Base-by-base conservation (phyloP, 1,139 yeast species). In the Ogataea hybrid region DNA sequence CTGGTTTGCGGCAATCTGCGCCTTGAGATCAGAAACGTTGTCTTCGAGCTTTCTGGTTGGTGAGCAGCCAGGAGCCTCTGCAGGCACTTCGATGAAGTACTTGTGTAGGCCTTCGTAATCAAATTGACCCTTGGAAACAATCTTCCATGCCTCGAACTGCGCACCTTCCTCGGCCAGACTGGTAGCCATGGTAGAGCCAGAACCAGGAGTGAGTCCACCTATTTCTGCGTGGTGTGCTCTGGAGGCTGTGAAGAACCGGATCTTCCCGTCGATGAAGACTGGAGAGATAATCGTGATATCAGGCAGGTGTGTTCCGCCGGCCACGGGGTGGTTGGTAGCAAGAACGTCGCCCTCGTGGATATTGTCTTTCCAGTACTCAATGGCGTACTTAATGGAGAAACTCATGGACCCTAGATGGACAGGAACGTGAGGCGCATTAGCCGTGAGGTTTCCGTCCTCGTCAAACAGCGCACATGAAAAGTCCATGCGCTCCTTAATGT, bases 381-480 rank as follows among this genome's bases (percentile, higher is more conserved):
- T 59, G 49, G 75, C 80, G 7, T 75, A 74, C 50, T 69, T 69
- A 15, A 46, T 39, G 20, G 53, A 47, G 30, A 47, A 49, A 2
- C 89, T 81, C 95, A 86, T 85, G 3, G 94, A 85, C 2, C 95
- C 95, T 47, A 86, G 65, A 59, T 86, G 95, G 32, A 86, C 89
- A 1, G 95, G 95, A 40, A 86, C 85, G 62, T 86, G 77, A 2
- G 81, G 81, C 12, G 81, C 81, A 61, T 76, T 76, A 3, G 81
- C 81, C 34, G 74, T 73, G 45, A 86, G 69, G 41, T 83, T 86
- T 15, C 95, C 95, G 41, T 79, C 75, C 1, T 76, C 70, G 51
- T 83, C 87, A 58, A 86, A 86, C 22, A 86, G 65, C 1, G 95
- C 95, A 69, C 95, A 86, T 6, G 94, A 84, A 58, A 85, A 86